phyloP scores from a whole-genome alignment of 75 land plant genomes.

The Pseudotsuga menziesii region DNA sequence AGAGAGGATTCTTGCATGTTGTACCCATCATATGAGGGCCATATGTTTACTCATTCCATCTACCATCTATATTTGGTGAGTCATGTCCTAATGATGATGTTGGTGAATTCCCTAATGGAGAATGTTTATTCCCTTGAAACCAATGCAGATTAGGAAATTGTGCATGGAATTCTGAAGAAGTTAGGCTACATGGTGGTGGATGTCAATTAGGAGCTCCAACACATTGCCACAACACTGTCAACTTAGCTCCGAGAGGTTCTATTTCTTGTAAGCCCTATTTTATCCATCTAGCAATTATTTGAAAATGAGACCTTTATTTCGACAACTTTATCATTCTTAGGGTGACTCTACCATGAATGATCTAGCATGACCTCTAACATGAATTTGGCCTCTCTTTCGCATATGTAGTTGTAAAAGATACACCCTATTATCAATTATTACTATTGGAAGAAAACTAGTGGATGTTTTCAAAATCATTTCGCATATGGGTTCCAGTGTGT shows the following conservation, averaged over 20 bases:
- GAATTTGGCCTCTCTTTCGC: too few species aligned
- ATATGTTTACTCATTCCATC: conserved; percentile 21
- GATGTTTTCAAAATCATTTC: too few species aligned
- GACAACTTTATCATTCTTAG: too few species aligned
- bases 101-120: conserved; percentile 33
- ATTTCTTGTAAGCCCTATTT: conserved; percentile 30
- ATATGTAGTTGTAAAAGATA: too few species aligned
- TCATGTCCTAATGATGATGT: conserved; percentile 20
- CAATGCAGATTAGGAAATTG: conserved; percentile 33
- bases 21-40: conserved; percentile 36
- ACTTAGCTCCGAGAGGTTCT: conserved; percentile 26
- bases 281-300: conserved; percentile 10
- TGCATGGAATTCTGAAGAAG: conserved; percentile 26
- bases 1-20: conserved; percentile 37
- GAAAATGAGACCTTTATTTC: too few species aligned
- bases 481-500: too few species aligned
- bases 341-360: too few species aligned
- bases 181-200: conserved; percentile 36
- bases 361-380: too few species aligned
- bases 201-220: conserved; percentile 35
- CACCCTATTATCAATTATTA: too few species aligned
- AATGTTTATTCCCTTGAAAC: conserved; percentile 32
- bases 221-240: conserved; percentile 14
- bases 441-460: too few species aligned
- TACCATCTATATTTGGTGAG: conserved; percentile 28